Evolutionary conservation across 352 stramenopile species (phyloP).

Genomic region (Elongisporangium anandrum): DNA sequence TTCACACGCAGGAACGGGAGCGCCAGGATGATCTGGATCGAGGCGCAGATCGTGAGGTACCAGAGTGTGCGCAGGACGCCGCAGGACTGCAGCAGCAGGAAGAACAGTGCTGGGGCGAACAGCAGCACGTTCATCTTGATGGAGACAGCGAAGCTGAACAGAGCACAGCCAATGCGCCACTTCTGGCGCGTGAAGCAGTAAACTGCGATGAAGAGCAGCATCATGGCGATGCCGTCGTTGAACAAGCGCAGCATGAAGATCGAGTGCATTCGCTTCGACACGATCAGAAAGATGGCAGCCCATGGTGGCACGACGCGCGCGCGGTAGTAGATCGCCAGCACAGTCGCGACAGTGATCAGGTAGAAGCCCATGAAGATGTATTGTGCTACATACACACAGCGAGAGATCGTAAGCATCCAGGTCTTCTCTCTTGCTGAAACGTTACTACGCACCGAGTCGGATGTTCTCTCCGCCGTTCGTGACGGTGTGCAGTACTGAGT

Average conservation of each 20-base stretch:
- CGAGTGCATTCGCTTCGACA: conserved; percentile 96
- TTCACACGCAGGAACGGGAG: conserved; percentile 95
- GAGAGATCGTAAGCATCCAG: background rate
- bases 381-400: conserved; percentile 70
- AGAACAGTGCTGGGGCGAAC: conserved; percentile 95
- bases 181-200: conserved; percentile 81
- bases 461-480: conserved; percentile 86
- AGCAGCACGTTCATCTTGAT: conserved; percentile 99
- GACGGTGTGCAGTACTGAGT: conserved; percentile 90
- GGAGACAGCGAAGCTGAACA: conserved; percentile 96
- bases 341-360: conserved; percentile 83
- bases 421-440: background rate
- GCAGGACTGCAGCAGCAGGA: conserved; percentile 92
- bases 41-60: conserved; percentile 89
- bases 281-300: conserved; percentile 86
- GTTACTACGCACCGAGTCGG: conserved; percentile 27
- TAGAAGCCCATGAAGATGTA: conserved; percentile 95
- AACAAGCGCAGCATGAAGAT: conserved; percentile 99
- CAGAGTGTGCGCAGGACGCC: conserved; percentile 74
- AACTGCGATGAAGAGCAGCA: conserved; percentile 93
- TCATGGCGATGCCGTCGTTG: conserved; percentile 97
- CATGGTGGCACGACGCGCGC: conserved; percentile 77
- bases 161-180: conserved; percentile 86
- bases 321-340: conserved; percentile 89
- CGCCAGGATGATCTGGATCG: conserved; percentile 88